Evolutionary conservation across 192 early-diverging fungal species (phyloP), one percentile per base, ranked within the genome.

Genomic region (Backusella tuberculispora): DNA sequence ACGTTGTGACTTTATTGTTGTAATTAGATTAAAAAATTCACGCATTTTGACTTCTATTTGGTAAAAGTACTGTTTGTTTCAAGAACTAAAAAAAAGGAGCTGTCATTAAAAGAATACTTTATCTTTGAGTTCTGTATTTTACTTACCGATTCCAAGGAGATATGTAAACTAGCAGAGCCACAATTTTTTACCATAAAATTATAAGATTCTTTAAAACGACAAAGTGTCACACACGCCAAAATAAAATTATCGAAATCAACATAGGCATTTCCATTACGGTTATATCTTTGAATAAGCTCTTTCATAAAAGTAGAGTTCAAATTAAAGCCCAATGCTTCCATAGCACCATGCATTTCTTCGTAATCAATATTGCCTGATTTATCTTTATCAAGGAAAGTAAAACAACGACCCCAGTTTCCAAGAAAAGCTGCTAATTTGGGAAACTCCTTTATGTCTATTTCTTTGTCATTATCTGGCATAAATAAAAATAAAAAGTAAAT

Each of bases 141-240:
- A 40, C 37, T 67, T 67, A 67, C 66, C 17, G n/a, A 21, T 43
- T 67, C 66, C 17, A 67, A 21, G 4, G 9, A 8, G 0, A 40
- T 42, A 38, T 67, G n/a, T 41, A 10, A 43, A 9, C 66, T 19
- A 42, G 37, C 66, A 12, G 17, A 15, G 41, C 66, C 66, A 67
- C 37, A 67, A 8, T 43, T 19, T 21, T 67, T 38, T 19, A 42
- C 19, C 66, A 67, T 67, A 67, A 67, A 67, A 12, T 41, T 6
- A 13, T 43, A 40, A 21, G 38, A 38, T 43, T 67, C 66, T 21
- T 67, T 41, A 40, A 41, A 41, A 21, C 66, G 37, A 43, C 66
- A 67, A 41, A 67, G 66, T 43, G 66, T 67, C 37, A 67, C 66
- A 67, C 66, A 67, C 12, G 66, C 66, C 37, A 67, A 19, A 67